A percentile compares a stretch with the other conserved stretches of the same genome.
phyloP scores from a whole-genome alignment of 2,329 filamentous ascomycete genomes.

The Paramyrothecium sp. region DNA sequence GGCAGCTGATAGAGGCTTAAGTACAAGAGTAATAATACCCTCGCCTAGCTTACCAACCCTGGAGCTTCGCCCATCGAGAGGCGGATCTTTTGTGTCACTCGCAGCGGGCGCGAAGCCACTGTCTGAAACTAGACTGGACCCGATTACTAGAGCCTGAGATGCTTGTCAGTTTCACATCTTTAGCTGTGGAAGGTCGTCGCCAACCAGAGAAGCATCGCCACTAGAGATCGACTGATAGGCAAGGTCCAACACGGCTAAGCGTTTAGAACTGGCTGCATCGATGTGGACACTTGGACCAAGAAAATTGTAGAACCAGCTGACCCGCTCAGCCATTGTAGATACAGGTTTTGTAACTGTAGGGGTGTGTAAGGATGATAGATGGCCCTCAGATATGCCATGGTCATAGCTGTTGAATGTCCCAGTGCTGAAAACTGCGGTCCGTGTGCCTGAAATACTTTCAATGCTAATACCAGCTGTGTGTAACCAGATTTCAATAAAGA shows the following conservation, averaged over 20 bases:
- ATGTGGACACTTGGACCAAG: conserved; percentile 27
- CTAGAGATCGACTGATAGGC: conserved; percentile 15
- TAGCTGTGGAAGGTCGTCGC: too few relatives aligned
- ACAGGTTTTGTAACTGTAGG: conserved; percentile 12
- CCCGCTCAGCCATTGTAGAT: conserved; percentile 28
- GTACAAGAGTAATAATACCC: conserved; percentile 33
- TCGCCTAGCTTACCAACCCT: conserved; percentile 30
- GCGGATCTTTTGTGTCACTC: conserved; percentile 10
- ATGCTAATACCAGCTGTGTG: background rate
- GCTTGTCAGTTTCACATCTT: too few relatives aligned
- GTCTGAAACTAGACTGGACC: conserved; percentile 17
- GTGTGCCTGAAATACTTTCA: background rate
- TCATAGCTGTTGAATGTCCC: background rate
- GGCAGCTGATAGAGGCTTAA: conserved; percentile 50
- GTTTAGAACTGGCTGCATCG: conserved; percentile 31
- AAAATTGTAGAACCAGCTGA: conserved; percentile 34
- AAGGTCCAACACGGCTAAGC: conserved; percentile 24
- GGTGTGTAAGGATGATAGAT: conserved; percentile 21
- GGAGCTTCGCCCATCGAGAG: conserved; percentile 23
- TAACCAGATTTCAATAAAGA: background rate
- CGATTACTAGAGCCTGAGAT: conserved; percentile 18
- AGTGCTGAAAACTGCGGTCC: background rate
- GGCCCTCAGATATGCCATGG: conserved; percentile 4
- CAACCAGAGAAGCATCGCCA: background rate
- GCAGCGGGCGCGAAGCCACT: conserved; percentile 11